These are phyloP conservation scores for Wickerhamiella infanticola DNA, from an alignment of 1,139 yeast genomes.

Conservation along the genomic window DNA sequence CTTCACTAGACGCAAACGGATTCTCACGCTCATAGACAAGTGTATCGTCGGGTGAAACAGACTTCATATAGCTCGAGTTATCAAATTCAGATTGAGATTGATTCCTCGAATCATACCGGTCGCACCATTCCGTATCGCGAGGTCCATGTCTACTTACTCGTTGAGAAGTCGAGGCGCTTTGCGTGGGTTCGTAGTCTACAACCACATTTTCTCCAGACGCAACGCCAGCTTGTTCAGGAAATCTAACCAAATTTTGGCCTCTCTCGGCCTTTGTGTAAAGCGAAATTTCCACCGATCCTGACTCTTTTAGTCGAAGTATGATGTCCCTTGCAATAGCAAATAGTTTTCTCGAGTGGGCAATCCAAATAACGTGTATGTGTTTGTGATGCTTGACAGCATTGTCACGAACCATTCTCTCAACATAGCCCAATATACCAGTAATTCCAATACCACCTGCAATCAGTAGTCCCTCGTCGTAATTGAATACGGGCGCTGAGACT, in stretches of 20 bases:
- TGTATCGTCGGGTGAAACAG: background rate
- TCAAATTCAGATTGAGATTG: background rate
- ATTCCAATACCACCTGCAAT: conserved; percentile 66
- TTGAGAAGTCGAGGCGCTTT: background rate
- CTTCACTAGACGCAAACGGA: background rate
- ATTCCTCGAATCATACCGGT: too few species aligned
- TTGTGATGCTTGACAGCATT: background rate
- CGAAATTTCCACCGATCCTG: conserved; percentile 16
- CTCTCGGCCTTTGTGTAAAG: conserved; percentile 13
- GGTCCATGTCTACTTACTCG: background rate
- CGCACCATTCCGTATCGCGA: too few species aligned
- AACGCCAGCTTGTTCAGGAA: background rate
- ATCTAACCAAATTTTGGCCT: background rate
- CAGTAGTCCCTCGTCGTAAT: conserved; percentile 39
- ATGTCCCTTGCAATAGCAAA: conserved; percentile 17
- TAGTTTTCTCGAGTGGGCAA: conserved; percentile 6
- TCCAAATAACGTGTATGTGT: conserved; percentile 10
- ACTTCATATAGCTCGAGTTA: background rate
- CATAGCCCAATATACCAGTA: conserved; percentile 36
- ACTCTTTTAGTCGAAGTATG: conserved; percentile 13
- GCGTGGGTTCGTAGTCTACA: background rate
- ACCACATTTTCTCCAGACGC: background rate
- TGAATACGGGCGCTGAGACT: conserved; percentile 34
- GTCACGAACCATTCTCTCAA: conserved; percentile 16
- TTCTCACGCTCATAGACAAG: background rate